Conservation (phyloP, 1,284 basidiomycete species). For the Sanghuangporus weigelae region DNA sequence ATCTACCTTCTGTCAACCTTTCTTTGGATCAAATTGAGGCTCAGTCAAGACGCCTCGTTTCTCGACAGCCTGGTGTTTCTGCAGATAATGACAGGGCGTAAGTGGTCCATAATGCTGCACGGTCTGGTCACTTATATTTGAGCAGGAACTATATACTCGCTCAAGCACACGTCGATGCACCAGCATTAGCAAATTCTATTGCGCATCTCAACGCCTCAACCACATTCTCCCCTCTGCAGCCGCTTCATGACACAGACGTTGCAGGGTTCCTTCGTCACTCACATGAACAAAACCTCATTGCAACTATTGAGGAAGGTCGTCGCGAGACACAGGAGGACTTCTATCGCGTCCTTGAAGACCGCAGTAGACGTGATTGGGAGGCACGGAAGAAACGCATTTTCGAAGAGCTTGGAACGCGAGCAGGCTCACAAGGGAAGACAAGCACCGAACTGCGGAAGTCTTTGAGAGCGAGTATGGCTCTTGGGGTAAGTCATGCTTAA, state of each 20-base stretch:
- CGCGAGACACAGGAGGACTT: constrained; percentile 85
- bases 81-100: constrained; percentile 71
- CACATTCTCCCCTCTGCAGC: constrained; percentile 87
- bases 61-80: constrained; percentile 57
- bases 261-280: constrained; percentile 85
- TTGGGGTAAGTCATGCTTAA: constrained; percentile 39
- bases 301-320: constrained; percentile 87
- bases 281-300: constrained; percentile 91
- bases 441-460: constrained; percentile 51
- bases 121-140: constrained; percentile 8
- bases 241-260: constrained; percentile 87
- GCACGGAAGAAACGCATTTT: constrained; percentile 84
- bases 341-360: constrained; percentile 72
- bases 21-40: constrained; percentile 91
- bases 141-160: constrained; percentile 81
- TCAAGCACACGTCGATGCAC: constrained; percentile 85
- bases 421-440: constrained; percentile 46
- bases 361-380: constrained; percentile 83
- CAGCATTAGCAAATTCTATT: constrained; percentile 73
- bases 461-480: constrained; percentile 47
- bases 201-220: constrained; percentile 76
- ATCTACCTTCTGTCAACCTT: constrained; percentile 81
- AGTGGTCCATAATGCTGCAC: constrained; percentile 27
- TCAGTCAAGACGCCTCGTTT: constrained; percentile 76
- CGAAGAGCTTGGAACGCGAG: constrained; percentile 78